A percentile compares a stretch with the other conserved stretches of the same genome.
phyloP scores from a whole-genome alignment of 371 early-diverging fungal species.

The Coemansia sp. region DNA sequence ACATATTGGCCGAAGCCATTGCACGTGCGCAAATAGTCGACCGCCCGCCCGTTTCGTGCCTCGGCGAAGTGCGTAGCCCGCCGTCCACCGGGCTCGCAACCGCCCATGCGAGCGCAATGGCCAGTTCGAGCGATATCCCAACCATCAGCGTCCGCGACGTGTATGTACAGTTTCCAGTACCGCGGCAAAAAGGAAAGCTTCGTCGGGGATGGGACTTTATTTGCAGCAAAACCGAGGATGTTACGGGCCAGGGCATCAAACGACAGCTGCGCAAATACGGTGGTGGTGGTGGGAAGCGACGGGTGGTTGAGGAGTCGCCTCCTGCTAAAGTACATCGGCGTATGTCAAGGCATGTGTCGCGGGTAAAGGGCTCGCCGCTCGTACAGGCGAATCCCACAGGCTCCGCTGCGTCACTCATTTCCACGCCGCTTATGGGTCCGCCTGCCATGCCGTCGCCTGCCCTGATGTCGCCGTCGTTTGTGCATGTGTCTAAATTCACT shows the following conservation, averaged over 20 bases:
- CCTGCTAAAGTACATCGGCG: constrained; percentile 11
- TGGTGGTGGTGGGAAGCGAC: constrained; percentile 39
- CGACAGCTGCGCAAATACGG: constrained; percentile 46
- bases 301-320: constrained; percentile 26
- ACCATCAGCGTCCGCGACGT: constrained; percentile 49
- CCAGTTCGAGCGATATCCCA: constrained; percentile 33
- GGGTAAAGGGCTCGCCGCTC: constrained; percentile 2
- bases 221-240: constrained; percentile 49
- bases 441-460: neutral
- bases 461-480: constrained; percentile 35
- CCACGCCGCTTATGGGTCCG: constrained; percentile 9
- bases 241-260: constrained; percentile 43
- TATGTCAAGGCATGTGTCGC: constrained; percentile 4
- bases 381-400: neutral
- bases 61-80: constrained; percentile 26
- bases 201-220: constrained; percentile 47
- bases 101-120: constrained; percentile 10
- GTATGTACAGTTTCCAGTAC: constrained; percentile 39
- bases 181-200: constrained; percentile 35
- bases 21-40: constrained; percentile 40
- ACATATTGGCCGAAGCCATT: constrained; percentile 38
- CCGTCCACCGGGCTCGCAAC: constrained; percentile 24
- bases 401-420: constrained; percentile 1
- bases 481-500: constrained; percentile 11
- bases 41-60: constrained; percentile 10